phyloP scores from a whole-genome alignment of 2,329 filamentous ascomycete species.

The Neocucurbitaria cava region DNA sequence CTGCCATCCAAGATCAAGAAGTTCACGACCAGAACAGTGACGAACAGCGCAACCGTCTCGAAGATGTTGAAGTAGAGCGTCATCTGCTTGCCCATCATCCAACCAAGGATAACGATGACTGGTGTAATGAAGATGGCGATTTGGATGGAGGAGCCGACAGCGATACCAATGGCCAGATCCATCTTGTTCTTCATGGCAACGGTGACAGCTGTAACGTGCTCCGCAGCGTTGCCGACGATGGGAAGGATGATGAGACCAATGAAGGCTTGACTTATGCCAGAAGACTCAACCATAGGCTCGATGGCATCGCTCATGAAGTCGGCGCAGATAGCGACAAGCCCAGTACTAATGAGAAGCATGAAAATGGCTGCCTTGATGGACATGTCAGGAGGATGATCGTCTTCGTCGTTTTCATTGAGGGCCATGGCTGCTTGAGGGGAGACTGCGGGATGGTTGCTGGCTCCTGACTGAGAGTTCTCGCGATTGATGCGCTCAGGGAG shows the following conservation, averaged over 20 bases:
- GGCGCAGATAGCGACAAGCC: conserved; percentile 66
- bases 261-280: conserved; percentile 72
- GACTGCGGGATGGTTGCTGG: conserved; percentile 25
- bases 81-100: conserved; percentile 78
- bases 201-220: conserved; percentile 81
- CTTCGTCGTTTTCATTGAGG: conserved; percentile 30
- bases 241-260: conserved; percentile 81
- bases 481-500: conserved; percentile 47
- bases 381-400: conserved; percentile 53
- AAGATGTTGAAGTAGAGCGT: conserved; percentile 67
- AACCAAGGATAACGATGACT: conserved; percentile 77
- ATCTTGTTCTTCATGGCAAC: conserved; percentile 86
- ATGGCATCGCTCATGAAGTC: conserved; percentile 81
- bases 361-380: conserved; percentile 64
- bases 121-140: conserved; percentile 81
- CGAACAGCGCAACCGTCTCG: conserved; percentile 76
- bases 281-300: conserved; percentile 67
- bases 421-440: conserved; percentile 28
- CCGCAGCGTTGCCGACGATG: conserved; percentile 83
- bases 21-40: conserved; percentile 83
- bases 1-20: conserved; percentile 85
- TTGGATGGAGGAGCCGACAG: conserved; percentile 81
- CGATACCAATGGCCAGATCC: conserved; percentile 82
- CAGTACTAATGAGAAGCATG: conserved; percentile 62
- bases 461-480: conserved; percentile 22